A percentile compares a stretch with the other conserved stretches of the same genome.
These are phyloP conservation scores for Pseudohyphozyma bogoriensis DNA, from an alignment of 768 basidiomycete genomes.

Conservation along the genomic window DNA sequence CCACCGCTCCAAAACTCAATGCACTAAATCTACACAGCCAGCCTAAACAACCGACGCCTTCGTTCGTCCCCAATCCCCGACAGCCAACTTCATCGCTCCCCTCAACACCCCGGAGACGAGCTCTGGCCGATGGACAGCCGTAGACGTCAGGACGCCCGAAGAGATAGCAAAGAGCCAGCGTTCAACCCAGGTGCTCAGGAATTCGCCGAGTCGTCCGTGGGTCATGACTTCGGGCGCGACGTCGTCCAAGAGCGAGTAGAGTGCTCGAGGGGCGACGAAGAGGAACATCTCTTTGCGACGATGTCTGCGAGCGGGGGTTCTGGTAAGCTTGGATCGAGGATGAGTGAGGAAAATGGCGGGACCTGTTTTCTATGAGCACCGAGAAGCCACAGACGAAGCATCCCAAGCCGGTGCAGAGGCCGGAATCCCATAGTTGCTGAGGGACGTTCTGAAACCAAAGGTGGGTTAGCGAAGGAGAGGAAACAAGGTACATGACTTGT, in stretches of 20 bases:
- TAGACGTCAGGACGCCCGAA: constrained; percentile 14
- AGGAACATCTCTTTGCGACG: constrained; percentile 30
- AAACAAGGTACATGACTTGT: no score
- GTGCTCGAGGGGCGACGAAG: constrained; percentile 25
- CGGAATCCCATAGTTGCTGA: constrained; percentile 19
- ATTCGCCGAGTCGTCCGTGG: neutral
- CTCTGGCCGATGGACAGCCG: constrained; percentile 27
- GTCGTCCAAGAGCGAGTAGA: constrained; percentile 29
- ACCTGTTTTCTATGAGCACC: constrained; percentile 30
- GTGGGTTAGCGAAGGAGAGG: constrained; percentile 18
- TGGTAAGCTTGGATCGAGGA: no score
- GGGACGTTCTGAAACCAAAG: neutral
- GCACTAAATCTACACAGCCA: no score
- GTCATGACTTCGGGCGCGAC: constrained; percentile 12
- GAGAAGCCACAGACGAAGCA: constrained; percentile 9
- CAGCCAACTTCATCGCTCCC: constrained; percentile 9
- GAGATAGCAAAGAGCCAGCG: constrained; percentile 3
- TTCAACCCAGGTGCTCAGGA: constrained; percentile 5
- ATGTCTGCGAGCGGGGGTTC: no score
- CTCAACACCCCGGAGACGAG: constrained; percentile 23
- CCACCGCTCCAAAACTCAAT: no score
- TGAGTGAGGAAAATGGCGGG: no score
- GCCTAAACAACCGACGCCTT: neutral
- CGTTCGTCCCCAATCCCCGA: constrained; percentile 10
- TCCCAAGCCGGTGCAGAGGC: constrained; percentile 18